Base-by-base conservation (phyloP, 225 moss, liverwort and hornwort genomes). In the Rhytidiadelphus loreus region DNA sequence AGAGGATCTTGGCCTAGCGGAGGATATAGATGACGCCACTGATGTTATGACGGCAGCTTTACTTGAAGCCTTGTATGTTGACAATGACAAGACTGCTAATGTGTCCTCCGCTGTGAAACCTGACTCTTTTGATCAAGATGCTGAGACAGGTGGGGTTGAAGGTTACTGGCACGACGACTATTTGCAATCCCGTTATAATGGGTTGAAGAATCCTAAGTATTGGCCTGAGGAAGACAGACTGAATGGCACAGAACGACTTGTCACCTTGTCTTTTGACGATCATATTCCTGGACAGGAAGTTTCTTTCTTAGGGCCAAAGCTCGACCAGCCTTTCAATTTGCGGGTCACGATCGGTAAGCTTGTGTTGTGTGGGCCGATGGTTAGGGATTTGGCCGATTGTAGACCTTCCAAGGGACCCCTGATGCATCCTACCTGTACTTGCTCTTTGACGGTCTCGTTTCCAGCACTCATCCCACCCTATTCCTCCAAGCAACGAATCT, bases 361-460 rank as follows among this genome's bases (percentile, higher is more conserved):
- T 82, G 87, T 92, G 53, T 88, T 91, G 56, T 91, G 91, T 68
- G 88, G 85, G 46, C 90, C 89, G 35, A 87, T 86, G 81, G 53
- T 94, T 18, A 89, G 79, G 65, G 91, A 94, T 83, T 81, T 94
- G 85, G 87, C 89, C 55, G 68, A 90, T 77, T 81, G 64, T 39
- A 84, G 82, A 83, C 81, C 83, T 82, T 74, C 23, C 61, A 83
- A 65, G 58, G 53, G 37, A 57, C 66, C 81, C 17, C 5, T 59
- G 30, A 77, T 88, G 58, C 86, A 90, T 35, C 86, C 88, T 73
- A 81, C 83, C 13, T 92, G 90, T 78, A 90, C 70, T 77, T 94
- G 94, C 73, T 94, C 87, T 61, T 91, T 94, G 73, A 89, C 90
- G 29, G 50, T 92, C 35, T 92, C 91, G 25, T 92, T 94, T 75